Percentiles rank a stretch among this genome's conserved stretches.
phyloP scores from a whole-genome alignment of 169 alveolate species.

The Eimeria maxima region DNA sequence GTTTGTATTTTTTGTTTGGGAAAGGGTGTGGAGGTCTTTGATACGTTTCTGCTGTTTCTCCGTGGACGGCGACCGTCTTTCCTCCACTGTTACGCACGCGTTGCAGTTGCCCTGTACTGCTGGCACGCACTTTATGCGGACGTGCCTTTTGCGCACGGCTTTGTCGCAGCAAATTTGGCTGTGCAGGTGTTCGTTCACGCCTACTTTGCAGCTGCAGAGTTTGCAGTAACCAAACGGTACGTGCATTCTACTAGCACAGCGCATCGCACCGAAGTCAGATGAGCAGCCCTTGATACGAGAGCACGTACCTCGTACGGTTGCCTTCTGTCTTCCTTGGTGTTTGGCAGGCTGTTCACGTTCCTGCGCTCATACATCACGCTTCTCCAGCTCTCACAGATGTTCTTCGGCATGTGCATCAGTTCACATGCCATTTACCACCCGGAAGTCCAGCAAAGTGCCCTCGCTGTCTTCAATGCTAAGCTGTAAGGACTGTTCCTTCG shows the following conservation, averaged over 20 bases:
- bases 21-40: slow-evolving; percentile 78
- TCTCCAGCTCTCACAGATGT: slow-evolving; percentile 77
- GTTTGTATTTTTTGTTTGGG: slow-evolving; percentile 70
- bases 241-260: neutral
- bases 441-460: slow-evolving; percentile 61
- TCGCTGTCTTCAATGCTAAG: slow-evolving; percentile 69
- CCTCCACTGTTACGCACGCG: slow-evolving; percentile 78
- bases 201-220: slow-evolving; percentile 85
- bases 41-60: slow-evolving; percentile 64
- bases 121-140: slow-evolving; percentile 85
- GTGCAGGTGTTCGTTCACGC: slow-evolving; percentile 86
- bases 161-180: slow-evolving; percentile 85
- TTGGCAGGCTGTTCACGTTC: slow-evolving; percentile 58
- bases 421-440: slow-evolving; percentile 80
- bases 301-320: too few relatives aligned
- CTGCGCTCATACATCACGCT: slow-evolving; percentile 71
- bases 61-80: slow-evolving; percentile 74
- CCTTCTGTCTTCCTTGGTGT: neutral
- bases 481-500: slow-evolving; percentile 26
- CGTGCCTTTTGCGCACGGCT: slow-evolving; percentile 87
- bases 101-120: slow-evolving; percentile 83
- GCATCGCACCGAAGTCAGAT: neutral
- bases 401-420: slow-evolving; percentile 74
- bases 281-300: neutral
- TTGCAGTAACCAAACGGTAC: slow-evolving; percentile 70